phyloP scores from a whole-genome alignment of 345 rosid species.

The Eucalyptus camaldulensis region DNA sequence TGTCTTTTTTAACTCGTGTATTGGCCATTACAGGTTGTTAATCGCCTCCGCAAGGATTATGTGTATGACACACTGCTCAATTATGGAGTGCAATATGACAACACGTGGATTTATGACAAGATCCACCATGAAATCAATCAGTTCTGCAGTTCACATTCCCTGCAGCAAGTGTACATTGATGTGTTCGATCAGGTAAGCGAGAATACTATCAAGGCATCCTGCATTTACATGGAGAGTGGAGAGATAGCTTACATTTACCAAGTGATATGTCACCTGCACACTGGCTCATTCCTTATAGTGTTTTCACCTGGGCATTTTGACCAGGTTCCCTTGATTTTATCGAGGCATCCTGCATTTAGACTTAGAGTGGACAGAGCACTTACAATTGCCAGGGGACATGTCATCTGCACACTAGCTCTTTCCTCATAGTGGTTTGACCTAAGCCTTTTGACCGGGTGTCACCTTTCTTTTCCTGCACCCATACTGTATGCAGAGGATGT shows the following conservation, averaged over 20 bases:
- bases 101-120: slow-evolving; percentile 97
- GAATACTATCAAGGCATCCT: neutral
- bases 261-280: neutral
- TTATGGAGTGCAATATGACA: slow-evolving; percentile 78
- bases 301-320: neutral
- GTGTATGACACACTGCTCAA: slow-evolving; percentile 77
- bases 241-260: neutral
- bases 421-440: neutral
- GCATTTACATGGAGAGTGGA: neutral
- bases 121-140: slow-evolving; percentile 99
- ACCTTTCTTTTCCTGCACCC: neutral
- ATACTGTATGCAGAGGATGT: neutral
- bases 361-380: neutral
- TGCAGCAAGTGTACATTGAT: slow-evolving; percentile 95
- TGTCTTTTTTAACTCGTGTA: neutral
- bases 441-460: neutral
- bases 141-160: slow-evolving; percentile 86
- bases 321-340: neutral
- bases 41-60: slow-evolving; percentile 63
- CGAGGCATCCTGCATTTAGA: neutral
- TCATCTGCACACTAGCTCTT: neutral
- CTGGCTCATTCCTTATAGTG: neutral
- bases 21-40: slow-evolving; percentile 48
- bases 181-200: slow-evolving; percentile 77
- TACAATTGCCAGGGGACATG: neutral